Conservation (phyloP, 768 basidiomycete species). For the Lentinula edodes region DNA sequence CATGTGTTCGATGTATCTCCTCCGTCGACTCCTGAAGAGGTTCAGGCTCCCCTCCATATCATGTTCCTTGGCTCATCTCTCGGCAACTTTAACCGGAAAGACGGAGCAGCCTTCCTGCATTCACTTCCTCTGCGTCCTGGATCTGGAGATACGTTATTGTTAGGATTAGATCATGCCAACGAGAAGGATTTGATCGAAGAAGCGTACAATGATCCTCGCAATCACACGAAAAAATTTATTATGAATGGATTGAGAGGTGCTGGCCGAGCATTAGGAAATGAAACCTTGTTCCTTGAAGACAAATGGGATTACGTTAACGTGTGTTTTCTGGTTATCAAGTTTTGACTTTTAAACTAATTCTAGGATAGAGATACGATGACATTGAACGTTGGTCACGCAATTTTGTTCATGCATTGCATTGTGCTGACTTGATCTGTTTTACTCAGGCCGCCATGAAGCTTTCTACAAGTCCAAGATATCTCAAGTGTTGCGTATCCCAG, state of each 20-base stretch:
- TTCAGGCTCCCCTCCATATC: slow-evolving; percentile 61
- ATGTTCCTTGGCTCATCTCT: slow-evolving; percentile 90
- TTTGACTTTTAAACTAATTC: background rate
- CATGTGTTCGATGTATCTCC: slow-evolving; percentile 17
- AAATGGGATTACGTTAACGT: slow-evolving; percentile 82
- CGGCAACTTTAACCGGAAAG: slow-evolving; percentile 80
- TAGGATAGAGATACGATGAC: slow-evolving; percentile 15
- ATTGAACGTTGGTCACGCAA: background rate
- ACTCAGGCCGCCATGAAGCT: slow-evolving; percentile 77
- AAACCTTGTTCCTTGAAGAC: slow-evolving; percentile 51
- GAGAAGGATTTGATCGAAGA: slow-evolving; percentile 63
- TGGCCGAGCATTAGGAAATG: slow-evolving; percentile 62
- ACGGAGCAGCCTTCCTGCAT: slow-evolving; percentile 67
- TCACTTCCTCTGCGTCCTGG: slow-evolving; percentile 73
- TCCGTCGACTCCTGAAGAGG: slow-evolving; percentile 44
- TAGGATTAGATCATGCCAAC: slow-evolving; percentile 89
- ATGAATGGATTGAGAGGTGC: slow-evolving; percentile 80
- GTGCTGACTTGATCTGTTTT: background rate
- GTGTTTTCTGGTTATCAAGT: slow-evolving; percentile 14
- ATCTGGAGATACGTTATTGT: slow-evolving; percentile 74
- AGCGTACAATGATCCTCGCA: slow-evolving; percentile 83
- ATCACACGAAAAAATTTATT: slow-evolving; percentile 70
- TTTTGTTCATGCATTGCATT: background rate
- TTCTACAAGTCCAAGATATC: slow-evolving; percentile 64
- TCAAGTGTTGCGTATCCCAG: slow-evolving; percentile 54